A percentile compares a stretch with the other conserved stretches of the same genome.
Conservation (phyloP, 306 rosid genomes). For the Gynostemma pentaphyllum region DNA sequence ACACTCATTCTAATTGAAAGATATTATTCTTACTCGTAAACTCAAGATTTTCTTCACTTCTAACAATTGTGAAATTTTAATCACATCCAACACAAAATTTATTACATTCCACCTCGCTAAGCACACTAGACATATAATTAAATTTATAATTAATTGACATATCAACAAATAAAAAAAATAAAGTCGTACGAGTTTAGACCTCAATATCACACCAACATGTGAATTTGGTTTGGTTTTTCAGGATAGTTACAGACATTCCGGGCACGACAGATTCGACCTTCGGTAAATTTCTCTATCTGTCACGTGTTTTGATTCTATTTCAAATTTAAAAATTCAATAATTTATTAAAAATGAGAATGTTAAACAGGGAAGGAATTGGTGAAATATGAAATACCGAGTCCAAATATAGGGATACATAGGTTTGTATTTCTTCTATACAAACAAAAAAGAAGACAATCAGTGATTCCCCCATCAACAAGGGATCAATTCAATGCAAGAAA, state of each 20-base stretch:
- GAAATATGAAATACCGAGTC: constrained; percentile 66
- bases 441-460: constrained; percentile 50
- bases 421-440: constrained; percentile 68
- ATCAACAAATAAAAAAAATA: too few relatives aligned
- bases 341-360: background rate
- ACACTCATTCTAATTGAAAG: too few relatives aligned
- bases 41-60: too few relatives aligned
- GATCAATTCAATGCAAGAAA: constrained; percentile 44
- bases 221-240: constrained; percentile 27
- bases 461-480: constrained; percentile 42
- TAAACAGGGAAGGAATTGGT: constrained; percentile 54
- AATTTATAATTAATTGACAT: too few relatives aligned
- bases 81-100: too few relatives aligned
- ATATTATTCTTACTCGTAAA: too few relatives aligned
- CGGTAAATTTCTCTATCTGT: constrained; percentile 23
- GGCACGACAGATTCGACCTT: constrained; percentile 81
- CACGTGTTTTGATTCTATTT: background rate
- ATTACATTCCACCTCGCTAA: too few relatives aligned
- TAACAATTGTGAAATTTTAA: too few relatives aligned
- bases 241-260: constrained; percentile 88
- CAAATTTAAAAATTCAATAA: background rate
- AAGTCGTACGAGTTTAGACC: too few relatives aligned
- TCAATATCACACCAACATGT: too few relatives aligned
- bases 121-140: too few relatives aligned
- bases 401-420: constrained; percentile 85